A percentile compares a stretch with the other conserved stretches of the same genome.
Evolutionary conservation across 345 rosid species (phyloP).

Genomic region (Euphorbia tirucalli): DNA sequence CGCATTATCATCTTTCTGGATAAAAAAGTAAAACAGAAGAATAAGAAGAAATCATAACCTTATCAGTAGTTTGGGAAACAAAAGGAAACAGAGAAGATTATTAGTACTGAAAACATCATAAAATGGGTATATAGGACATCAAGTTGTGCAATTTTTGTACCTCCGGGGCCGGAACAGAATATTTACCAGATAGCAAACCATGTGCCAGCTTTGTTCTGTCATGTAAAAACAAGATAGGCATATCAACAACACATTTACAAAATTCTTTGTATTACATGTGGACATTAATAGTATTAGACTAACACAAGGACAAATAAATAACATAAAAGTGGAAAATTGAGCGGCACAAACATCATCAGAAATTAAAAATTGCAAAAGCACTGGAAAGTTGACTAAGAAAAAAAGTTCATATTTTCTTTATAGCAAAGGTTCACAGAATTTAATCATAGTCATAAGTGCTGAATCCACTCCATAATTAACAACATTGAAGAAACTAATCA

Average conservation of each 20-base stretch:
- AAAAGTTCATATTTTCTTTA: neutral
- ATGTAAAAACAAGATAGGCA: slow-evolving; percentile 26
- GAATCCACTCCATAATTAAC: neutral
- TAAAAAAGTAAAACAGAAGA: slow-evolving; percentile 10
- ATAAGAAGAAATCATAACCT: neutral
- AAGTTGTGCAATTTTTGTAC: slow-evolving; percentile 34
- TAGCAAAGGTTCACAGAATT: neutral
- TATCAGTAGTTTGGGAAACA: neutral
- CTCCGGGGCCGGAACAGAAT: slow-evolving; percentile 70
- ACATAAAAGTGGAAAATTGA: slow-evolving; percentile 2
- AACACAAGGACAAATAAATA: neutral
- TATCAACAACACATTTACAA: neutral
- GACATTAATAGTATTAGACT: neutral
- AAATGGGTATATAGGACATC: slow-evolving; percentile 5
- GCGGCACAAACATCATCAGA: neutral
- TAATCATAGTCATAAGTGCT: neutral
- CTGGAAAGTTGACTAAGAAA: neutral
- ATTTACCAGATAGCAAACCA: slow-evolving; percentile 94
- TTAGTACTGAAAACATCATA: neutral
- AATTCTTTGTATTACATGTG: neutral
- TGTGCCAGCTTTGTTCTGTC: slow-evolving; percentile 93
- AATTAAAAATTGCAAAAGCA: neutral
- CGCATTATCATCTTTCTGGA: slow-evolving; percentile 47
- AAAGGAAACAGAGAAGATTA: neutral
- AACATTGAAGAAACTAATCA: neutral